phyloP scores from a whole-genome alignment of 2,329 filamentous ascomycete species.

The Aspergillus sergii region DNA sequence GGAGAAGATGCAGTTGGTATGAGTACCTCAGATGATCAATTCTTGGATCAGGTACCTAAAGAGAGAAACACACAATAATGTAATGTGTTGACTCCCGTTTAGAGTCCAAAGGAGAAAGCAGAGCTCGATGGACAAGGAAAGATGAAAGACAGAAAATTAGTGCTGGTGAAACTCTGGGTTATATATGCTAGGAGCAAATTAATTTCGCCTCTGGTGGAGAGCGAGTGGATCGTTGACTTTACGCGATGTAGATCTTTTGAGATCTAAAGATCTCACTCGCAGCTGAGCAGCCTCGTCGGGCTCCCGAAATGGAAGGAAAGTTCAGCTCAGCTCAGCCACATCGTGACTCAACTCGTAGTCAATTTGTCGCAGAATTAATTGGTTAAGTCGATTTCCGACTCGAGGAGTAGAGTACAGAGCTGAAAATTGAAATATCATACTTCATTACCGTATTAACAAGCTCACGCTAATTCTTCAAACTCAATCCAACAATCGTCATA shows the following conservation, averaged over 20 bases:
- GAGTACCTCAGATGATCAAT: background rate
- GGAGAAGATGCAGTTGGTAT: background rate
- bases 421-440: background rate
- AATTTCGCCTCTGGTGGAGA: background rate
- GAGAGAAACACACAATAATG: background rate
- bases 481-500: conserved; percentile 21
- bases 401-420: background rate
- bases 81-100: background rate
- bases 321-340: background rate
- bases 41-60: background rate
- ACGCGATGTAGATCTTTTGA: background rate
- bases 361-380: background rate
- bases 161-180: background rate
- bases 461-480: background rate
- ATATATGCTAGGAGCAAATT: background rate
- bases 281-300: background rate
- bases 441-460: background rate
- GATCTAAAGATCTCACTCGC: background rate
- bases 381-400: background rate
- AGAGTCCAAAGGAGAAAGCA: background rate
- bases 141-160: background rate
- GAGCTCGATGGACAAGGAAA: background rate
- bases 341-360: background rate
- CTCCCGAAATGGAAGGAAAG: background rate
- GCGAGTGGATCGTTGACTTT: conserved; percentile 3